Conservation (phyloP, 768 basidiomycete genomes). For the Rhizopogon rudus region DNA sequence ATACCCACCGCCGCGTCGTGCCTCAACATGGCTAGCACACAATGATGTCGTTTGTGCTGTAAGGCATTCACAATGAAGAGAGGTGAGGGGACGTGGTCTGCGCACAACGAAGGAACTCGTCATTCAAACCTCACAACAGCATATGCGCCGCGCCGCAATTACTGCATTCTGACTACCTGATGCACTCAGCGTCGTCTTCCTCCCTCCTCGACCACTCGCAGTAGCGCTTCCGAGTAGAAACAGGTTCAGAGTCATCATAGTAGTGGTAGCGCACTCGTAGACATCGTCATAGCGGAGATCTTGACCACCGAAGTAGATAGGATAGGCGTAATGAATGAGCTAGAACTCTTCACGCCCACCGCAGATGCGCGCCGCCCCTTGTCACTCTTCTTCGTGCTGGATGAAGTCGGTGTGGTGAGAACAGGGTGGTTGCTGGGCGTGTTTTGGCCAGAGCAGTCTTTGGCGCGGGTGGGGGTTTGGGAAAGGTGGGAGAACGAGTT, state of each 20-base stretch:
- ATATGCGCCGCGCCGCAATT: slow-evolving; percentile 89
- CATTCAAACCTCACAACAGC: slow-evolving; percentile 81
- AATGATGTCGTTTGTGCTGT: slow-evolving; percentile 62
- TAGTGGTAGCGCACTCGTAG: slow-evolving; percentile 43
- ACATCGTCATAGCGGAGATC: neutral
- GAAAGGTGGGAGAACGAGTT: no score
- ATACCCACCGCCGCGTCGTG: no score
- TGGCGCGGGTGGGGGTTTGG: no score
- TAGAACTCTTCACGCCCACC: neutral
- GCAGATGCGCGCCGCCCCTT: neutral
- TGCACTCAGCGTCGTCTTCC: slow-evolving; percentile 23
- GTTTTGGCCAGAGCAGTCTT: slow-evolving; percentile 11
- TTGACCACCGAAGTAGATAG: neutral
- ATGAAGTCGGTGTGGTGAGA: slow-evolving; percentile 56
- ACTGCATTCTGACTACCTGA: slow-evolving; percentile 68
- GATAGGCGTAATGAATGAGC: neutral
- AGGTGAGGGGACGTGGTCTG: no score
- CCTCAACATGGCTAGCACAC: no score
- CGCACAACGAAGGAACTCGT: slow-evolving; percentile 45
- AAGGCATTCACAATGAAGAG: neutral
- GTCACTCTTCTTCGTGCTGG: neutral
- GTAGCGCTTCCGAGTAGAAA: slow-evolving; percentile 32
- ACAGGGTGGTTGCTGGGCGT: slow-evolving; percentile 45
- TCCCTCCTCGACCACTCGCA: neutral
- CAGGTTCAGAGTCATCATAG: slow-evolving; percentile 52